Evolutionary conservation across 441 rosid genomes (phyloP).

Genomic region (Croton setiger): DNA sequence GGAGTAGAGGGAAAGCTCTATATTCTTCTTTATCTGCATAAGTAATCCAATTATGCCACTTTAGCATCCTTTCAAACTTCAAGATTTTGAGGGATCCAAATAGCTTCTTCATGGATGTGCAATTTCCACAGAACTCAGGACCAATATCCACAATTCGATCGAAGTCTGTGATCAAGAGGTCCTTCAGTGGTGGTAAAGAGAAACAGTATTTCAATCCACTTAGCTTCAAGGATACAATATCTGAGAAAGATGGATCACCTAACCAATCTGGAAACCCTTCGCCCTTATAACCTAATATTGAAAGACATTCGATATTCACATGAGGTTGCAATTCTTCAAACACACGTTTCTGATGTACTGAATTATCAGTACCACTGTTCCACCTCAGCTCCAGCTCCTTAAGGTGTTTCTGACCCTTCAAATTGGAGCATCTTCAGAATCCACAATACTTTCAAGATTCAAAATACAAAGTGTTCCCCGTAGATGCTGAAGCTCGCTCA

Average conservation of each 20-base stretch:
- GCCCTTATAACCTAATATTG: slow-evolving; percentile 10
- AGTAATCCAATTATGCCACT: slow-evolving; percentile 2
- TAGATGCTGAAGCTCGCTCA: slow-evolving; percentile 23
- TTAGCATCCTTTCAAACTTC: slow-evolving; percentile 2
- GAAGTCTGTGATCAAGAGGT: slow-evolving; percentile 13
- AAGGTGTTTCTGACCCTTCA: slow-evolving; percentile 24
- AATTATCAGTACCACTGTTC: slow-evolving; percentile 14
- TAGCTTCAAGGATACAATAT: slow-evolving; percentile 13
- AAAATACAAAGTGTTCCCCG: slow-evolving; percentile 16
- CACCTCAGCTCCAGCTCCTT: slow-evolving; percentile 22
- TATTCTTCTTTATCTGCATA: not conserved
- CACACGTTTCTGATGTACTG: not conserved
- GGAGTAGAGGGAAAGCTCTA: slow-evolving; percentile 2
- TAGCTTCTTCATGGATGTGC: not conserved
- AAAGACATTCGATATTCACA: slow-evolving; percentile 13
- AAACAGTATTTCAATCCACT: slow-evolving; percentile 2
- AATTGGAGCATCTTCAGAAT: slow-evolving; percentile 22
- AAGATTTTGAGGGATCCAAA: not conserved
- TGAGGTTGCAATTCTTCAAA: slow-evolving; percentile 14
- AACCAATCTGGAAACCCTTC: slow-evolving; percentile 9
- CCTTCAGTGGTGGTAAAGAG: slow-evolving; percentile 14
- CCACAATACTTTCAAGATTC: slow-evolving; percentile 19
- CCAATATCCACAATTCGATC: not conserved
- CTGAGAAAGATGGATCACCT: slow-evolving; percentile 6
- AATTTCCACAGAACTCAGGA: not conserved